A percentile compares a stretch with the other conserved stretches of the same genome.
phyloP scores from a whole-genome alignment of 129 eudicot genomes.

The Lactuca sativa region DNA sequence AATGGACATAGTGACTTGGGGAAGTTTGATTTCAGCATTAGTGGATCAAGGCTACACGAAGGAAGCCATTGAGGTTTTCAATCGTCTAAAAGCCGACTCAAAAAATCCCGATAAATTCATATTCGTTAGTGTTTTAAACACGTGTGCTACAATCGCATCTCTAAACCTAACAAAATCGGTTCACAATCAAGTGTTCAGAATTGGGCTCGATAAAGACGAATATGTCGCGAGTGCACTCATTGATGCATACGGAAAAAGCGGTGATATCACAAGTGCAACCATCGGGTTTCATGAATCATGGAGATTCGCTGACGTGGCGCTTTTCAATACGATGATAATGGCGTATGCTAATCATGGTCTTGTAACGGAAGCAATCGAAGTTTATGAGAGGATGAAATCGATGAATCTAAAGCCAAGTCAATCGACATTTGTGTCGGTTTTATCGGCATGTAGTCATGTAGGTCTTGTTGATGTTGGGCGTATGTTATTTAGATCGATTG shows the following conservation, averaged over 20 bases:
- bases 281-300: conserved; percentile 25
- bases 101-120: conserved; percentile 33
- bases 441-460: conserved; percentile 43
- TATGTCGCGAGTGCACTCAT: conserved; percentile 39
- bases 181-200: conserved; percentile 23
- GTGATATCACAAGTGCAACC: conserved; percentile 34
- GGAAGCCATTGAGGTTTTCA: conserved; percentile 25
- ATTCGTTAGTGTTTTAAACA: conserved; percentile 33
- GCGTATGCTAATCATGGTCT: conserved; percentile 42
- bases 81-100: conserved; percentile 16
- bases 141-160: conserved; percentile 37
- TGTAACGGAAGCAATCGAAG: conserved; percentile 36
- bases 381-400: conserved; percentile 34
- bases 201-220: conserved; percentile 26
- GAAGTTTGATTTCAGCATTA: conserved; percentile 36
- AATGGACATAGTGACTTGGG: conserved; percentile 32
- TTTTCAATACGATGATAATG: conserved; percentile 44
- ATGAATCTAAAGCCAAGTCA: conserved; percentile 40
- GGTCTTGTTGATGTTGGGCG: conserved; percentile 48
- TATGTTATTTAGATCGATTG: conserved; percentile 36
- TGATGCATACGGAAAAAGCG: conserved; percentile 45
- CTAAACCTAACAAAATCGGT: conserved; percentile 30
- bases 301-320: conserved; percentile 32
- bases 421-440: conserved; percentile 42
- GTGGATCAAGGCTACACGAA: conserved; percentile 32